A percentile compares a stretch with the other conserved stretches of the same genome.
phyloP scores from a whole-genome alignment of 108 stramenopile species.

The Fragilaria radians region DNA sequence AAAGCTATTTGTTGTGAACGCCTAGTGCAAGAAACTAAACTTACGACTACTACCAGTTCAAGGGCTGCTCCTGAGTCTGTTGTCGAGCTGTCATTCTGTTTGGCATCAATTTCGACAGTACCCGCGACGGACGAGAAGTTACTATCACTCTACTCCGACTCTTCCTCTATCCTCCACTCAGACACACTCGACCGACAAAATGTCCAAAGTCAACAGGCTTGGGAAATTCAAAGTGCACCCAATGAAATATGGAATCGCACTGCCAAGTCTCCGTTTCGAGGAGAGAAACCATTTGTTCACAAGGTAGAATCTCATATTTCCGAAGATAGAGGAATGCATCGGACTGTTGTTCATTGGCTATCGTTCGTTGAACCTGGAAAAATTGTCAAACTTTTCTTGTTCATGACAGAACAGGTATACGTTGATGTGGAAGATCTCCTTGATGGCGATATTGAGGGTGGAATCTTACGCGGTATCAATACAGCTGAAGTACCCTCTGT shows the following conservation, averaged over 20 bases:
- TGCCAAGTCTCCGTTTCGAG: neutral
- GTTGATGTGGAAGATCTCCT: neutral
- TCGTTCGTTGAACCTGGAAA: neutral
- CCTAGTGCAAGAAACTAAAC: neutral
- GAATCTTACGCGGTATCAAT: neutral
- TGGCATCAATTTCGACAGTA: neutral
- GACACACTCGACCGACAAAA: too few relatives aligned
- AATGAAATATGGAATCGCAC: neutral
- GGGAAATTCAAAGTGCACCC: neutral
- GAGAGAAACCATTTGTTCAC: neutral
- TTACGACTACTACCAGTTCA: too few relatives aligned
- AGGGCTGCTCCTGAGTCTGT: too few relatives aligned
- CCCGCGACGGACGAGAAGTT: neutral
- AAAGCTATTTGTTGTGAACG: neutral
- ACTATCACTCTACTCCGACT: neutral
- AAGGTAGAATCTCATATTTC: neutral
- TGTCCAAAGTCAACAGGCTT: too few relatives aligned
- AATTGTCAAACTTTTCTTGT: neutral
- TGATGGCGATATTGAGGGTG: neutral
- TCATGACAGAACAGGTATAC: neutral
- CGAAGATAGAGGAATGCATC: neutral
- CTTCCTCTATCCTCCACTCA: too few relatives aligned
- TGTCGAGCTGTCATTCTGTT: too few relatives aligned
- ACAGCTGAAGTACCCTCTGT: neutral
- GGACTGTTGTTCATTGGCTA: neutral